Evolutionary conservation across 768 basidiomycete species (phyloP).

Genomic region (Calocybe indica): DNA sequence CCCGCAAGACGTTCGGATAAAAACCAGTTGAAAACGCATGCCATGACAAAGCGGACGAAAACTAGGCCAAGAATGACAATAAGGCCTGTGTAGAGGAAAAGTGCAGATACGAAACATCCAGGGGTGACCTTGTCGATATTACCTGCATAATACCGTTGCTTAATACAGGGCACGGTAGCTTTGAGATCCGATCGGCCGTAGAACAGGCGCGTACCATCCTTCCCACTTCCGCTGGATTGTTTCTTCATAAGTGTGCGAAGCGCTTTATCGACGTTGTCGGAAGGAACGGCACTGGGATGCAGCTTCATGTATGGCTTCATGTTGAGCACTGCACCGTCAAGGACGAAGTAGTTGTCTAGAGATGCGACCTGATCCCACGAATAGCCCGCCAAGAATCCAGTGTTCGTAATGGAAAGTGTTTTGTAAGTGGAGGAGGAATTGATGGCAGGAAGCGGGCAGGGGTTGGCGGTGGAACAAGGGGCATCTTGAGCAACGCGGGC

Average conservation of each 20-base stretch:
- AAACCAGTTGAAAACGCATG: conserved; percentile 96
- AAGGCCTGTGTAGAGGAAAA: conserved; percentile 87
- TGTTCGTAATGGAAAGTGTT: conserved; percentile 60
- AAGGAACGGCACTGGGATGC: conserved; percentile 59
- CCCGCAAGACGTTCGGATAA: conserved; percentile 77
- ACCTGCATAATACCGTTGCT: conserved; percentile 84
- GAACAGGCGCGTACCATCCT: conserved; percentile 88
- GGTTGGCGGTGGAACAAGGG: conserved; percentile 55
- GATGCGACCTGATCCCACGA: conserved; percentile 82
- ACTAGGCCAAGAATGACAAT: conserved; percentile 90
- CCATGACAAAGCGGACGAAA: conserved; percentile 91
- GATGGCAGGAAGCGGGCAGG: conserved; percentile 66
- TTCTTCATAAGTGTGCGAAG: conserved; percentile 68
- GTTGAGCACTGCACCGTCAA: conserved; percentile 94
- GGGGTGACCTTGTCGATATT: conserved; percentile 96
- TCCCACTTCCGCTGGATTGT: conserved; percentile 51
- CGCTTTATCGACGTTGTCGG: conserved; percentile 76
- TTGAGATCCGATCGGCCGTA: conserved; percentile 61
- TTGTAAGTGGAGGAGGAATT: conserved; percentile 50
- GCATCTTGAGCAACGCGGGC: conserved; percentile 69
- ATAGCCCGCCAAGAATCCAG: conserved; percentile 73
- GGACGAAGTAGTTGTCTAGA: conserved; percentile 73
- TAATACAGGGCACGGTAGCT: conserved; percentile 72
- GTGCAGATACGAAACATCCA: conserved; percentile 86
- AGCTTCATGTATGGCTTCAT: conserved; percentile 78